Evolutionary conservation across 345 rosid genomes (phyloP).

Genomic region (Eutrema heterophyllum): DNA sequence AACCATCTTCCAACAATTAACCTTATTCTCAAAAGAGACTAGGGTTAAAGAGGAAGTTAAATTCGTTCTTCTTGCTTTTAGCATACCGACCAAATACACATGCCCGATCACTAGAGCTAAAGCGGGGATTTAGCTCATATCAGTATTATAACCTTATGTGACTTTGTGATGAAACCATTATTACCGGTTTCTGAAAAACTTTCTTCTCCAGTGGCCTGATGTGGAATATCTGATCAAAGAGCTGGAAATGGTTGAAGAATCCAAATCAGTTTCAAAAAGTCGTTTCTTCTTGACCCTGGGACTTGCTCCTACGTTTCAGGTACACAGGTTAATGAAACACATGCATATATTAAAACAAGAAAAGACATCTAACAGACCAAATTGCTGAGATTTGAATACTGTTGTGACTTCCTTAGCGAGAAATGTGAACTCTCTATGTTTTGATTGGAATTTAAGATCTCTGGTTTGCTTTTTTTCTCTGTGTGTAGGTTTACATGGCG

Average conservation of each 20-base stretch:
- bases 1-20: too few relatives aligned
- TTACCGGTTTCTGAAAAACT: not conserved
- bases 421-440: not conserved
- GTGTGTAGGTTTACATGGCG: conserved; percentile 90
- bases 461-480: not conserved
- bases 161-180: not conserved
- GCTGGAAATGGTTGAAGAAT: conserved; percentile 65
- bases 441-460: too few relatives aligned
- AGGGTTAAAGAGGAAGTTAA: too few relatives aligned
- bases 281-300: conserved; percentile 90
- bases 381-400: too few relatives aligned
- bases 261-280: conserved; percentile 74
- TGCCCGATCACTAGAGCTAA: too few relatives aligned
- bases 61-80: too few relatives aligned
- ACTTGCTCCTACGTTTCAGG: conserved; percentile 97
- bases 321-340: conserved; percentile 17
- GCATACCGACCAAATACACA: too few relatives aligned
- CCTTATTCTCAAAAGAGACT: too few relatives aligned
- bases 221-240: conserved; percentile 84
- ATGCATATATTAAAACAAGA: not conserved
- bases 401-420: not conserved
- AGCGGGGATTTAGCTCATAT: too few relatives aligned
- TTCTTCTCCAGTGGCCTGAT: conserved; percentile 72
- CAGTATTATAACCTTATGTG: conserved; percentile 32
- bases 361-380: not conserved